These are phyloP conservation scores for Lophiotrema nucula DNA, from an alignment of 495 filamentous ascomycete species.

Conservation along the genomic window DNA sequence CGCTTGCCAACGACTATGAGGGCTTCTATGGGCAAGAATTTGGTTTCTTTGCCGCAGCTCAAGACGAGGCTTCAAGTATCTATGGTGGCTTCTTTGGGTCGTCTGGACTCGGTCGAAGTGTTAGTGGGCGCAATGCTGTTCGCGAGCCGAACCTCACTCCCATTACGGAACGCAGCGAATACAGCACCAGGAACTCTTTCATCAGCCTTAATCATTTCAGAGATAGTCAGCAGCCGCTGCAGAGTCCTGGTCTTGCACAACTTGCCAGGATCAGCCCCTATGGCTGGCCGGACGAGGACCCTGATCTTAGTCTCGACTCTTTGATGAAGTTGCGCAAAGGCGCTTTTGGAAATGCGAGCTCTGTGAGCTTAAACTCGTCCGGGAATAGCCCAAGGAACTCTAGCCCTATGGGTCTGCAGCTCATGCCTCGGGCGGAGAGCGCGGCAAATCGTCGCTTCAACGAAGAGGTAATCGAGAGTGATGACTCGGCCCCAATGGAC, in stretches of 20 bases:
- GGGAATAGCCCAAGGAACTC: slow-evolving; percentile 31
- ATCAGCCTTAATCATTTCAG: slow-evolving; percentile 67
- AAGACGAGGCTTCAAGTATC: slow-evolving; percentile 53
- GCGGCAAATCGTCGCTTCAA: slow-evolving; percentile 10
- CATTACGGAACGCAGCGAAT: slow-evolving; percentile 94
- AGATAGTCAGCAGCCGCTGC: slow-evolving; percentile 37
- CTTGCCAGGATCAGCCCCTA: slow-evolving; percentile 63
- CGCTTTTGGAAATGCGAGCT: slow-evolving; percentile 74
- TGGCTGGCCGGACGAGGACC: slow-evolving; percentile 52
- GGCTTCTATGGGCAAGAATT: slow-evolving; percentile 97
- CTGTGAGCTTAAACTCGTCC: slow-evolving; percentile 52
- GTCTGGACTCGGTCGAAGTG: slow-evolving; percentile 61
- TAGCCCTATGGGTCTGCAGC: slow-evolving; percentile 29
- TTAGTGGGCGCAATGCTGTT: slow-evolving; percentile 68
- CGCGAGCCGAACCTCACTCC: slow-evolving; percentile 90
- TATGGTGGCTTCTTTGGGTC: slow-evolving; percentile 92
- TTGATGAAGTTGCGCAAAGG: slow-evolving; percentile 69
- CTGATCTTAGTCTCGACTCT: slow-evolving; percentile 69
- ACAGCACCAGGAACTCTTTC: slow-evolving; percentile 88
- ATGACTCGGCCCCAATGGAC: slow-evolving; percentile 11
- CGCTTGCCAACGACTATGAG: slow-evolving; percentile 84
- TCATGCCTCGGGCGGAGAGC: slow-evolving; percentile 14
- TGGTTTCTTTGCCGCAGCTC: slow-evolving; percentile 78
- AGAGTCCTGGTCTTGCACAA: slow-evolving; percentile 67
- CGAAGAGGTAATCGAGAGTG: slow-evolving; percentile 8